Conservation (phyloP, 495 filamentous ascomycete species). For the Aspergillus avenaceus region DNA sequence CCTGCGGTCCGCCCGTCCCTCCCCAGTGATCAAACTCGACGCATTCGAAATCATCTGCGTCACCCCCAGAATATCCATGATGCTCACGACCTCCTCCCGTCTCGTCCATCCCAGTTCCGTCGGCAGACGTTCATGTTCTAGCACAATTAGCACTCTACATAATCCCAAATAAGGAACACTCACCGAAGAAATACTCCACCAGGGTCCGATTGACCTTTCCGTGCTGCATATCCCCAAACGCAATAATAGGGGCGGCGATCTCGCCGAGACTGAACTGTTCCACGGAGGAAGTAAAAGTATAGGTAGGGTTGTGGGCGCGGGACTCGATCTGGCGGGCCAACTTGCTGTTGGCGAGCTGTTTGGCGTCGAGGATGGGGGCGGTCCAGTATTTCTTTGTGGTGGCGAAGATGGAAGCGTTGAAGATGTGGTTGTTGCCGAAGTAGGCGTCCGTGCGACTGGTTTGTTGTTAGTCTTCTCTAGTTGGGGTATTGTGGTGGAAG, state of each 20-base stretch:
- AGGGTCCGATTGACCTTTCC: conserved; percentile 30
- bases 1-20: background rate
- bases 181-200: conserved; percentile 47
- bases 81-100: conserved; percentile 6
- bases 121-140: conserved; percentile 46
- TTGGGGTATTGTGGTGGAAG: background rate
- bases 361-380: conserved; percentile 26
- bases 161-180: conserved; percentile 8
- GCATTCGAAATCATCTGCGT: conserved; percentile 14
- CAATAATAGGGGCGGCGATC: conserved; percentile 38
- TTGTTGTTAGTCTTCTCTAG: background rate
- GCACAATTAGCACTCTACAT: conserved; percentile 12
- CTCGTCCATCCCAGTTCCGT: conserved; percentile 39
- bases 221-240: conserved; percentile 36
- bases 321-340: conserved; percentile 41
- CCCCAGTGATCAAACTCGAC: conserved; percentile 7
- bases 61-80: conserved; percentile 10
- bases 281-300: conserved; percentile 30
- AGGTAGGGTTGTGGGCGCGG: conserved; percentile 38
- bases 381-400: conserved; percentile 42
- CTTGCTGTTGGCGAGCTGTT: conserved; percentile 40
- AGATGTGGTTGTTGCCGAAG: conserved; percentile 38
- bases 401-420: conserved; percentile 45
- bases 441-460: conserved; percentile 38
- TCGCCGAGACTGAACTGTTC: conserved; percentile 42